These are phyloP conservation scores for Apophysomyces elegans DNA, from an alignment of 371 early-diverging fungal species.

Conservation along the genomic window DNA sequence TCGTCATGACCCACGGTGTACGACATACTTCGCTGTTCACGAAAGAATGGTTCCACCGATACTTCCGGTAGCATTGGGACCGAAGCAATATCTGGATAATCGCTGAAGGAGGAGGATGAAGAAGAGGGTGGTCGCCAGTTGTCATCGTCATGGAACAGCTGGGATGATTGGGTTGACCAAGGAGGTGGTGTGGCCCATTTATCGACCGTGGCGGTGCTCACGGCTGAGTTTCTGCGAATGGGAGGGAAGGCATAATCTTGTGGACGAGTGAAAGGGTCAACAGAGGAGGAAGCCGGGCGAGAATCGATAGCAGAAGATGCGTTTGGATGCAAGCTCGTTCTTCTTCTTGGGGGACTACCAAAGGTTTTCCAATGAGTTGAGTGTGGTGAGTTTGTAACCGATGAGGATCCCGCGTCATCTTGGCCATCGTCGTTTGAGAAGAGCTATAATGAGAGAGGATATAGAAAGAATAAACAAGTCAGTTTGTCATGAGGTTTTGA, in stretches of 20 bases:
- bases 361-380: slow-evolving; percentile 28
- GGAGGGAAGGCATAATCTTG: slow-evolving; percentile 46
- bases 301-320: slow-evolving; percentile 12
- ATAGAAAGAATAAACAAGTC: not conserved
- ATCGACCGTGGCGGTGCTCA: slow-evolving; percentile 20
- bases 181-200: slow-evolving; percentile 18
- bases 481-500: not conserved
- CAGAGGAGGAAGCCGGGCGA: not conserved
- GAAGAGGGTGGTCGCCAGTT: slow-evolving; percentile 9
- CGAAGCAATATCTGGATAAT: slow-evolving; percentile 40
- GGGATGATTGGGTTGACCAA: slow-evolving; percentile 12
- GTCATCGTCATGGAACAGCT: slow-evolving; percentile 1
- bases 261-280: slow-evolving; percentile 24
- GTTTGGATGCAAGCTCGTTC: slow-evolving; percentile 11
- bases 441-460: not conserved
- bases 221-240: slow-evolving; percentile 41
- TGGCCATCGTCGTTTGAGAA: slow-evolving; percentile 16
- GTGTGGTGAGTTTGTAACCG: slow-evolving; percentile 15
- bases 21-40: slow-evolving; percentile 47
- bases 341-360: slow-evolving; percentile 27
- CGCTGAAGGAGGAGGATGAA: slow-evolving; percentile 16
- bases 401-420: slow-evolving; percentile 22
- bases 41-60: slow-evolving; percentile 36
- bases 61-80: slow-evolving; percentile 46
- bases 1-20: slow-evolving; percentile 36